Percentiles rank a stretch among this genome's conserved stretches.
These are phyloP conservation scores for Akebia trifoliata DNA, from an alignment of 164 flowering plant species.

Conservation along the genomic window DNA sequence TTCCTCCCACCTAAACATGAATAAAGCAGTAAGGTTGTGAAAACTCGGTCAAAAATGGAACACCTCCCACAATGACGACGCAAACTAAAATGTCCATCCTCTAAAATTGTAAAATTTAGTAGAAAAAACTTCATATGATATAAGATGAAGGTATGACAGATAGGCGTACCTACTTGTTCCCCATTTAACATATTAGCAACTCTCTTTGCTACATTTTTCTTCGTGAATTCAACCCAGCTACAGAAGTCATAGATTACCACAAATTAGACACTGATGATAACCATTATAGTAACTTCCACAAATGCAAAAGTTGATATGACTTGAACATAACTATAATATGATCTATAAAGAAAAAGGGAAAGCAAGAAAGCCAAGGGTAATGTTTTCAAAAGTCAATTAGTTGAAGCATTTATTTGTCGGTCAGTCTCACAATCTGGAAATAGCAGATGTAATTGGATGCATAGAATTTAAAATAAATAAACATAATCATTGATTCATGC, in stretches of 20 bases:
- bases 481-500: conserved; percentile 8
- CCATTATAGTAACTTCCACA: not conserved
- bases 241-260: conserved; percentile 5
- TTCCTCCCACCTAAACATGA: conserved; percentile 74
- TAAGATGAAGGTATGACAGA: not conserved
- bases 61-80: no score
- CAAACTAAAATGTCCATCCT: no score
- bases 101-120: not conserved
- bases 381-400: no score
- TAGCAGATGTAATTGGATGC: no score
- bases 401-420: no score
- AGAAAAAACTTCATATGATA: not conserved
- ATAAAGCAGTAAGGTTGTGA: not conserved
- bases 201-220: conserved; percentile 70
- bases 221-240: conserved; percentile 92
- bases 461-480: not conserved
- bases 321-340: no score
- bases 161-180: conserved; percentile 70
- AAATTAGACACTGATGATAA: not conserved
- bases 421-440: no score
- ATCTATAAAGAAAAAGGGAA: no score
- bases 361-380: no score
- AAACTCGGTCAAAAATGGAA: no score
- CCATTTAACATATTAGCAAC: conserved; percentile 81
- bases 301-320: not conserved